These are phyloP conservation scores for Cercospora sojina DNA, from an alignment of 2,329 filamentous ascomycete species.

Conservation along the genomic window DNA sequence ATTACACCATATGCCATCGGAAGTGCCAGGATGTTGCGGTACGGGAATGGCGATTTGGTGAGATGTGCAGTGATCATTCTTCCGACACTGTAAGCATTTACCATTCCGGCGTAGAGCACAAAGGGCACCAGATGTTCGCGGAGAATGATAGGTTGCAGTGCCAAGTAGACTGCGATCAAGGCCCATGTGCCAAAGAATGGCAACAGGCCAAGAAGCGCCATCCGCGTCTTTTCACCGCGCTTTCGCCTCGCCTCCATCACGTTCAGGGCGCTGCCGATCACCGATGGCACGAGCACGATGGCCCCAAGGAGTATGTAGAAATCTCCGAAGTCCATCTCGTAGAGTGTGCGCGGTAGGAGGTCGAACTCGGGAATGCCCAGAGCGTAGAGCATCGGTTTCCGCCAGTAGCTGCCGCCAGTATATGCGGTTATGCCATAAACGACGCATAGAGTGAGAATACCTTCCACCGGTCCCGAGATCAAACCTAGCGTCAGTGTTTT, in stretches of 20 bases:
- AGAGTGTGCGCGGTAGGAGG: conserved; percentile 68
- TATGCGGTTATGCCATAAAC: conserved; percentile 83
- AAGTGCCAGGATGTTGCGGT: conserved; percentile 78
- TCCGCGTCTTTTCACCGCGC: conserved; percentile 68
- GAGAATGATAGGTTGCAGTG: conserved; percentile 80
- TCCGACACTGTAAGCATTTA: conserved; percentile 88
- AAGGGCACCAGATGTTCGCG: conserved; percentile 85
- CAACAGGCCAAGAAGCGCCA: conserved; percentile 76
- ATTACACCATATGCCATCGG: conserved; percentile 76
- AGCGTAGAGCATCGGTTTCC: conserved; percentile 72
- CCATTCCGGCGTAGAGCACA: conserved; percentile 78
- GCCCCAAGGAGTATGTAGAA: conserved; percentile 90
- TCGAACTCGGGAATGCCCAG: conserved; percentile 64
- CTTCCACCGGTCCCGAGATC: conserved; percentile 92
- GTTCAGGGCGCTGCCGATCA: conserved; percentile 72
- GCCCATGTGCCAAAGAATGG: conserved; percentile 79
- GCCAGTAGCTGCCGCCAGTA: conserved; percentile 89
- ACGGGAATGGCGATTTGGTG: conserved; percentile 83
- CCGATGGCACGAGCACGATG: conserved; percentile 81
- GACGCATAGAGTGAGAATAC: conserved; percentile 76
- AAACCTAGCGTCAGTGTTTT: conserved; percentile 90
- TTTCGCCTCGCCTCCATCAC: conserved; percentile 78
- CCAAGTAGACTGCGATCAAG: conserved; percentile 74
- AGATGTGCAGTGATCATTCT: conserved; percentile 95
- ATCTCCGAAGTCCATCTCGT: conserved; percentile 81